Base-by-base conservation (phyloP, 805 yeast species). In the Candida yuanshanica region DNA sequence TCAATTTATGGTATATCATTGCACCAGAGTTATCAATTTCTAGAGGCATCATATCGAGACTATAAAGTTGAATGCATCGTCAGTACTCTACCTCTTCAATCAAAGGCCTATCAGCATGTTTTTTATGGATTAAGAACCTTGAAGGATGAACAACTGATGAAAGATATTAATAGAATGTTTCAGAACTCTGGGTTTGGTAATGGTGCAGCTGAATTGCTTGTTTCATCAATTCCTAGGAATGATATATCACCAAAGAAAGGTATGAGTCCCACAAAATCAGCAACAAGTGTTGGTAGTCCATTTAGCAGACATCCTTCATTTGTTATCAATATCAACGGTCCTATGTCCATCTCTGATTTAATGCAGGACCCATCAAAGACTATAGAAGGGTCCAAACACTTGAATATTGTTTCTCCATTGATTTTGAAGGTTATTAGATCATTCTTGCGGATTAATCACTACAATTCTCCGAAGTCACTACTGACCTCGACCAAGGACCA, bases 21-120 rank as follows among this genome's bases (percentile, higher is more conserved):
- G 0, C 29, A 52, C 2, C 41, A 48, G 1, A 39, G 52, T 4
- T 59, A 47, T 39, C 65, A 67, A 32, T 37, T 48, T 4, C 46
- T 66, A 4, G 45, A 53, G 20, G 64, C 64, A 0, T 33, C 41
- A 5, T 62, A 45, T 37, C 44, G 57, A 7, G 57, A 56, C 2
- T 59, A 55, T 35, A 44, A 44, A 7, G 51, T 64, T n/a, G 46
- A 52, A 0, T 75, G 76, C 3, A 46, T 70, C 0, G 58, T 79
- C 10, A 73, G 77, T 0, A 52, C 49, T 4, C 27, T 40, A 0
- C 63, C 74, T 1, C 45, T 58, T 1, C 63, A 63, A 40, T 52
- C 69, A 0, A 66, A 59, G 33, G 44, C 50, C 1, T 62, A 65
- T 42, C 84, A 78, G 48, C 69, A 64, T 38, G 48, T 77, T 2